Evolutionary conservation across 176 grass and related monocot genomes (phyloP).

Genomic region (Poa annua): DNA sequence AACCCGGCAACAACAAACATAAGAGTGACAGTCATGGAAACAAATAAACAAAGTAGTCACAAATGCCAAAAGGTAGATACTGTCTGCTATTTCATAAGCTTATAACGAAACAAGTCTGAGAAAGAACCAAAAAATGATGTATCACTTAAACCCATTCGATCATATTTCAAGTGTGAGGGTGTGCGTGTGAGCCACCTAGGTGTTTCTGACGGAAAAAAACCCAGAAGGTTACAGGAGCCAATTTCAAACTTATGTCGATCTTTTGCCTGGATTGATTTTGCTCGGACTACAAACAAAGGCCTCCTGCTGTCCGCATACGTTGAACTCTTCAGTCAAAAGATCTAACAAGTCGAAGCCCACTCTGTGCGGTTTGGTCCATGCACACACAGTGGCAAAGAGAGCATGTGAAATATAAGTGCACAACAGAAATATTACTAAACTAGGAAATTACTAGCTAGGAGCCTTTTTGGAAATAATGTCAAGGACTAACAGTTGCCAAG

Average conservation of each 20-base stretch:
- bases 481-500: not conserved
- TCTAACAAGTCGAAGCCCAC: not conserved
- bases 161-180: not conserved
- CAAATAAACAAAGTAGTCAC: not conserved
- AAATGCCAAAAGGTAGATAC: not conserved
- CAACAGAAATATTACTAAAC: not conserved
- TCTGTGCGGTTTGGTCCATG: slow-evolving; percentile 10
- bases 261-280: not conserved
- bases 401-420: not conserved
- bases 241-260: not conserved
- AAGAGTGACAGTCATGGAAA: not conserved
- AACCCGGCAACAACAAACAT: not conserved
- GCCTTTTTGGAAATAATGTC: not conserved
- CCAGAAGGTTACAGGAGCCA: slow-evolving; percentile 28
- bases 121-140: not conserved
- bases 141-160: not conserved
- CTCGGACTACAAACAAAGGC: not conserved
- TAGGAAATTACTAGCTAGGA: not conserved
- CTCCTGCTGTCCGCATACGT: not conserved
- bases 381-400: not conserved
- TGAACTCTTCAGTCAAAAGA: slow-evolving; percentile 7
- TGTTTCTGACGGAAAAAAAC: not conserved
- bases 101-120: not conserved
- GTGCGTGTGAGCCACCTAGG: not conserved
- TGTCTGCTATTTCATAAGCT: not conserved